Percentiles rank a stretch among this genome's conserved stretches.
These are phyloP conservation scores for Wickerhamiella dianesei DNA, from an alignment of 805 yeast genomes.

Conservation along the genomic window DNA sequence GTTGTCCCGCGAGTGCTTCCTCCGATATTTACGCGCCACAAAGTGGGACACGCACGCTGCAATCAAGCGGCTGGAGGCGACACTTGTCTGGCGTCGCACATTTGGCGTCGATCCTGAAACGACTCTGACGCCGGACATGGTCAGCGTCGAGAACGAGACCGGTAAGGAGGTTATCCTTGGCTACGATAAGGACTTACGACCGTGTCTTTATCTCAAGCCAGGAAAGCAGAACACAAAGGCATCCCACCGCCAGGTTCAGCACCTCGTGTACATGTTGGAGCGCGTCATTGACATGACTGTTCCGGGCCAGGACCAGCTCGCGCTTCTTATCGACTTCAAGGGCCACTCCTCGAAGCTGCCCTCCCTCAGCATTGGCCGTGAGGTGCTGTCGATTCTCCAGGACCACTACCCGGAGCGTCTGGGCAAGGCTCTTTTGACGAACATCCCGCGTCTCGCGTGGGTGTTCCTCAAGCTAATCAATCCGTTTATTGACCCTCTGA, in stretches of 20 bases:
- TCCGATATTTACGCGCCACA: conserved; percentile 85
- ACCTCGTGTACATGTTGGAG: conserved; percentile 83
- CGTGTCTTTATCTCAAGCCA: conserved; percentile 82
- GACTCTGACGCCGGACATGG: conserved; percentile 24
- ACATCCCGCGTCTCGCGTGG: conserved; percentile 91
- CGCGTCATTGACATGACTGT: conserved; percentile 92
- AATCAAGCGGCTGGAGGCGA: conserved; percentile 55
- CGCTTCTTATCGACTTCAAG: conserved; percentile 84
- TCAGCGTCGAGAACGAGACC: conserved; percentile 59
- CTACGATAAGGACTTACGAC: conserved; percentile 77
- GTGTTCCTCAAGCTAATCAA: conserved; percentile 80
- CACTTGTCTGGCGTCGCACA: conserved; percentile 87
- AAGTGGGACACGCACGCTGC: conserved; percentile 73
- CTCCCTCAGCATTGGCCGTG: conserved; percentile 78
- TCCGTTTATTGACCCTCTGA: conserved; percentile 92
- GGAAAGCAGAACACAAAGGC: conserved; percentile 94
- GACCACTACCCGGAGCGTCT: conserved; percentile 96
- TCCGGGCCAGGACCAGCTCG: conserved; percentile 86
- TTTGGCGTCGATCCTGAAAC: conserved; percentile 51
- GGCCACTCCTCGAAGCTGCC: conserved; percentile 70
- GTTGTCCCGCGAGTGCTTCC: conserved; percentile 83
- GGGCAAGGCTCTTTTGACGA: conserved; percentile 82
- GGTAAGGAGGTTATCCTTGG: conserved; percentile 92
- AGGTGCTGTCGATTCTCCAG: conserved; percentile 84
- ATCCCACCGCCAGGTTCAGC: conserved; percentile 86